phyloP scores from a whole-genome alignment of 148 eudicot genomes.

The Cornus kousa region DNA sequence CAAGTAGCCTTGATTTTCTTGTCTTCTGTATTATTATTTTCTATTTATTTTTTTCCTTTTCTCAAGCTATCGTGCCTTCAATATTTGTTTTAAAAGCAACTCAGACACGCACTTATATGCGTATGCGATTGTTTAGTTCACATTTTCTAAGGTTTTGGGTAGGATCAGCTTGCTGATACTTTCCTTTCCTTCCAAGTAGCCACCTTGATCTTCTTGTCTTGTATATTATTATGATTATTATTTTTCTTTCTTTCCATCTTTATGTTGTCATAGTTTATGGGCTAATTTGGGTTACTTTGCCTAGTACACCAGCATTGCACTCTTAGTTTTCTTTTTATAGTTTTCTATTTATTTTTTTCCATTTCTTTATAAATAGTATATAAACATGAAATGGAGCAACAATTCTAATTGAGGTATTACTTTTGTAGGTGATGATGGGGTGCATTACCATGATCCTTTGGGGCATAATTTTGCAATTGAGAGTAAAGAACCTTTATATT shows the following conservation, averaged over 20 bases:
- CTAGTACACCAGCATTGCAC: too few species aligned
- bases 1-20: too few species aligned
- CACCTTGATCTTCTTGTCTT: neutral
- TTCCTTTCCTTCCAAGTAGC: slow-evolving; percentile 1
- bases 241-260: neutral
- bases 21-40: too few species aligned
- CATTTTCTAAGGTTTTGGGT: neutral
- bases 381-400: neutral
- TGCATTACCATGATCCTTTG: slow-evolving; percentile 15
- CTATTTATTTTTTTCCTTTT: too few species aligned
- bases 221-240: neutral
- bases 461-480: slow-evolving; percentile 16
- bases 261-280: too few species aligned
- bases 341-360: neutral
- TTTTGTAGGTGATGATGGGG: slow-evolving; percentile 31
- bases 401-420: neutral
- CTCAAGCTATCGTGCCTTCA: neutral
- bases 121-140: neutral
- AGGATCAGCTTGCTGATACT: neutral
- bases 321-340: neutral
- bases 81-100: neutral
- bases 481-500: slow-evolving; percentile 23
- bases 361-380: neutral
- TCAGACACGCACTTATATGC: neutral
- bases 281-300: too few species aligned